phyloP scores from a whole-genome alignment of 202 grass and related monocot genomes.

The Eragrostis tef region DNA sequence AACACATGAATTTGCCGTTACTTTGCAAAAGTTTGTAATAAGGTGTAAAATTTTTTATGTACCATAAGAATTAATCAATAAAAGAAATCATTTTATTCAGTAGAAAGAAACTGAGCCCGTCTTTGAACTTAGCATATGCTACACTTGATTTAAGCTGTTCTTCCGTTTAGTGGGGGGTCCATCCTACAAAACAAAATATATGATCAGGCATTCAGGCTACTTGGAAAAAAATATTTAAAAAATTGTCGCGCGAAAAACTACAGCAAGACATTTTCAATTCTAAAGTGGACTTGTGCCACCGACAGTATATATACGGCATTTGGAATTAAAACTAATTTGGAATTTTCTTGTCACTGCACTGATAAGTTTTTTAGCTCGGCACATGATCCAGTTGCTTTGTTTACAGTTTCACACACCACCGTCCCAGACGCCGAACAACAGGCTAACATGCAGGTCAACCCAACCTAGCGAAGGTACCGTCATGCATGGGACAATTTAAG shows the following conservation, averaged over 20 bases:
- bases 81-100: neutral
- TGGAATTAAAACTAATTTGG: slow-evolving; percentile 28
- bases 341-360: slow-evolving; percentile 31
- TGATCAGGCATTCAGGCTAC: neutral
- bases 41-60: neutral
- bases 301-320: neutral
- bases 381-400: slow-evolving; percentile 20
- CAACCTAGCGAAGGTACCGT: neutral
- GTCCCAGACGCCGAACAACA: slow-evolving; percentile 16
- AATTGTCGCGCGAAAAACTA: neutral
- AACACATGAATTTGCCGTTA: neutral
- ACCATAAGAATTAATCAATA: neutral
- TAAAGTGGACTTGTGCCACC: slow-evolving; percentile 28
- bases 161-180: neutral
- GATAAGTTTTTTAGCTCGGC: neutral
- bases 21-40: neutral
- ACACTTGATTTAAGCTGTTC: neutral
- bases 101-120: neutral
- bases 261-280: neutral
- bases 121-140: neutral
- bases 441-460: slow-evolving; percentile 39
- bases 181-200: neutral
- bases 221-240: neutral
- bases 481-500: neutral
- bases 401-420: slow-evolving; percentile 37